Evolutionary conservation across 192 early-diverging fungal genomes (phyloP).

Genomic region (Backusella macrospora): DNA sequence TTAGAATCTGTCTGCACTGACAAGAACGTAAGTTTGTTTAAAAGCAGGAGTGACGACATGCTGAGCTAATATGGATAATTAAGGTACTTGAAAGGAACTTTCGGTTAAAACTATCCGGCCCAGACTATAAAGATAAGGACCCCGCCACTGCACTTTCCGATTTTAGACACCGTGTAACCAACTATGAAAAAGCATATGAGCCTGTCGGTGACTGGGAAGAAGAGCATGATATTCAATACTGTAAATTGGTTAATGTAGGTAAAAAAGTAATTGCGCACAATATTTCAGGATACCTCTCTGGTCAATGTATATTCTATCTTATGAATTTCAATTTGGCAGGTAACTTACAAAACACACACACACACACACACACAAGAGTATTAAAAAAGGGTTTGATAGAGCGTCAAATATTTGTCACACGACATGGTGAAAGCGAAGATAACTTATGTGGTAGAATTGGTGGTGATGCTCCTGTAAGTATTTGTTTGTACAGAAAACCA

Average conservation of each 20-base stretch:
- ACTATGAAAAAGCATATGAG: constrained; percentile 95
- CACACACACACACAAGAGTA: neutral
- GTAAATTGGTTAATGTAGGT: constrained; percentile 96
- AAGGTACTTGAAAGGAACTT: constrained; percentile 82
- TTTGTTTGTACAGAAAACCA: neutral
- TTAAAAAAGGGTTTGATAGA: constrained; percentile 31
- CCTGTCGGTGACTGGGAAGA: constrained; percentile 86
- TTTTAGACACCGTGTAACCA: constrained; percentile 81
- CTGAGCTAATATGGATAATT: neutral
- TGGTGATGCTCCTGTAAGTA: constrained; percentile 32
- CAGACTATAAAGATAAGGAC: constrained; percentile 90
- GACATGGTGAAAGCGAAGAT: constrained; percentile 93
- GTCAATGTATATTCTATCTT: constrained; percentile 96
- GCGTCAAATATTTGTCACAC: constrained; percentile 87
- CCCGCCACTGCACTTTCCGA: constrained; percentile 78
- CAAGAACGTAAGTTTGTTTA: constrained; percentile 36
- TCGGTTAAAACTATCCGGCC: constrained; percentile 86
- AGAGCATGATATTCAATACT: constrained; percentile 78
- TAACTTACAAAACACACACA: no score
- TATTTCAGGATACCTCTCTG: constrained; percentile 89
- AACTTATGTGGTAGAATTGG: constrained; percentile 86
- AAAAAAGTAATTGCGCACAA: constrained; percentile 95
- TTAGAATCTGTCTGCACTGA: constrained; percentile 91
- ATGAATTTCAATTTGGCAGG: constrained; percentile 95
- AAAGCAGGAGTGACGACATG: constrained; percentile 10